phyloP scores from a whole-genome alignment of 768 basidiomycete species.

The Kondoa malvinella region DNA sequence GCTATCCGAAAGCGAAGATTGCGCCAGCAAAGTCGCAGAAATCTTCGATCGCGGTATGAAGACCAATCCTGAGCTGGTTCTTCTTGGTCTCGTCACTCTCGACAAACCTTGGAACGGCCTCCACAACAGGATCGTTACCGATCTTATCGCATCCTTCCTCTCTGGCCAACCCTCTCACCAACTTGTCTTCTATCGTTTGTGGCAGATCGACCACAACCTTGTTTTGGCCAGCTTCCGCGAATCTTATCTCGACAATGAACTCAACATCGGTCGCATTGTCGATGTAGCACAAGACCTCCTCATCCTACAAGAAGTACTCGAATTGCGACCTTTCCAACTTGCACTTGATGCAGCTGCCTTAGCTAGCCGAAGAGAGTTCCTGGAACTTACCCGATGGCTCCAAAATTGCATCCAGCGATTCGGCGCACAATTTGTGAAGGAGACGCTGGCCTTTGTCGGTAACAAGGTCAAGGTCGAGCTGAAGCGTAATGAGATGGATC shows the following conservation, averaged over 20 bases:
- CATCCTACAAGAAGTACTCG: constrained; percentile 84
- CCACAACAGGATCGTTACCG: constrained; percentile 68
- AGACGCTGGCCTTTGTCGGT: constrained; percentile 73
- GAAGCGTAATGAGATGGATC: constrained; percentile 44
- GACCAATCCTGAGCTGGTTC: constrained; percentile 80
- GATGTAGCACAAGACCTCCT: constrained; percentile 92
- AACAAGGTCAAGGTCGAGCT: constrained; percentile 82
- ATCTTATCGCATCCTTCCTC: constrained; percentile 73
- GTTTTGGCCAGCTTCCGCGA: constrained; percentile 75
- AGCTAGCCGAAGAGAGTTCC: constrained; percentile 77
- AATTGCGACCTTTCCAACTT: constrained; percentile 55
- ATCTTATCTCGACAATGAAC: constrained; percentile 76
- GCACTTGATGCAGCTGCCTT: constrained; percentile 85
- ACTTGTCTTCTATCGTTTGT: constrained; percentile 89
- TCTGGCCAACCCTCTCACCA: constrained; percentile 87
- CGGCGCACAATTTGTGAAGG: constrained; percentile 68
- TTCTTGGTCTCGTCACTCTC: constrained; percentile 57
- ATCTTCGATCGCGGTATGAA: constrained; percentile 87
- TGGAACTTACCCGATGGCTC: constrained; percentile 94
- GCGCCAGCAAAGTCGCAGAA: constrained; percentile 61
- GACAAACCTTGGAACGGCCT: constrained; percentile 75
- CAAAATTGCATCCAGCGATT: constrained; percentile 67
- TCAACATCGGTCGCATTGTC: constrained; percentile 83
- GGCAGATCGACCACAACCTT: constrained; percentile 74
- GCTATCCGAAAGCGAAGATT: constrained; percentile 50